Percentiles rank a stretch among this genome's conserved stretches.
Conservation (phyloP, 768 basidiomycete genomes). For the Russula sp. region DNA sequence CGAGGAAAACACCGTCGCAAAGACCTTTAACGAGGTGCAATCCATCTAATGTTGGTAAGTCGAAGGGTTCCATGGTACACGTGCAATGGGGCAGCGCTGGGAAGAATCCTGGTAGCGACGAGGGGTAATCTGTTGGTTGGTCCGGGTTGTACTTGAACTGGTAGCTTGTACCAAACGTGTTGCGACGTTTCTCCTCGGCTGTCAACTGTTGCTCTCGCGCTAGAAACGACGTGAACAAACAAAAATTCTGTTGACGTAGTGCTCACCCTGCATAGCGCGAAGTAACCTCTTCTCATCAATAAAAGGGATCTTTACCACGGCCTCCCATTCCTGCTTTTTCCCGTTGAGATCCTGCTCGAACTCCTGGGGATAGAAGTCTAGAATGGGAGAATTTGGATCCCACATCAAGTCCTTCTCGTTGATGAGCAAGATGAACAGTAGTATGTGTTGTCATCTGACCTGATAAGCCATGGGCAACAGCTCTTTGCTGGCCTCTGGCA, state of each 20-base stretch:
- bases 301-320: slow-evolving; percentile 97
- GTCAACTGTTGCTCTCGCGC: slow-evolving; percentile 78
- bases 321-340: slow-evolving; percentile 99
- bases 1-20: slow-evolving; percentile 83
- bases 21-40: slow-evolving; percentile 84
- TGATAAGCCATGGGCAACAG: slow-evolving; percentile 84
- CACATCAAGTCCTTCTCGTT: slow-evolving; percentile 79
- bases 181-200: slow-evolving; percentile 69
- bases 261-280: slow-evolving; percentile 76
- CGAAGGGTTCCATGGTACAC: slow-evolving; percentile 77
- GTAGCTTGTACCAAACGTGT: slow-evolving; percentile 75
- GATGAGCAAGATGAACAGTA: slow-evolving; percentile 16
- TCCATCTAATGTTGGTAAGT: slow-evolving; percentile 84
- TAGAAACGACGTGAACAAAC: slow-evolving; percentile 35
- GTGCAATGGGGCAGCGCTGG: slow-evolving; percentile 78
- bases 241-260: background rate
- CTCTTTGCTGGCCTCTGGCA: slow-evolving; percentile 86
- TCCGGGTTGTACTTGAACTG: slow-evolving; percentile 68
- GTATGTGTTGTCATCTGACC: slow-evolving; percentile 44
- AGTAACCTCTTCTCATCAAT: slow-evolving; percentile 80
- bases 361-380: slow-evolving; percentile 90
- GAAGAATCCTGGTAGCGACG: slow-evolving; percentile 93
- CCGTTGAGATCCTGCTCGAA: slow-evolving; percentile 96
- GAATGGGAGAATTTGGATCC: slow-evolving; percentile 76
- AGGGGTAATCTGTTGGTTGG: slow-evolving; percentile 73